phyloP scores from a whole-genome alignment of 2,329 filamentous ascomycete species.

The Thelonectria discophora region DNA sequence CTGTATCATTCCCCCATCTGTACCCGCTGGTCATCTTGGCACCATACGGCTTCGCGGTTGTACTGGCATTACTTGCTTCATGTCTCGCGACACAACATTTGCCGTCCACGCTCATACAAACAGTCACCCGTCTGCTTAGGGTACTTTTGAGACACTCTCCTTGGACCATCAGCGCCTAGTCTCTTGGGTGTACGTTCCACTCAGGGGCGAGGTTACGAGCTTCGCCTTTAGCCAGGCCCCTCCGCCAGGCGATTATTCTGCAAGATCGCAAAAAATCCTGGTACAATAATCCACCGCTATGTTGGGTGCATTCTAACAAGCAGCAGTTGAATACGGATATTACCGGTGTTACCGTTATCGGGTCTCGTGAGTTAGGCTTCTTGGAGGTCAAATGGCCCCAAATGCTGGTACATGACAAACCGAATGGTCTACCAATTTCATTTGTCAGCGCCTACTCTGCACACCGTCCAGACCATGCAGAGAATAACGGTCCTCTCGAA shows the following conservation, averaged over 20 bases:
- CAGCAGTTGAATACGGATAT: background rate
- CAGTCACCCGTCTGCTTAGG: no score
- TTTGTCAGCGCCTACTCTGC: background rate
- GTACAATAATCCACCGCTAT: background rate
- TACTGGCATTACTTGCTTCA: no score
- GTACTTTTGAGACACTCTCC: no score
- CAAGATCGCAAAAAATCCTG: background rate
- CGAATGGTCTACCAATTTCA: background rate
- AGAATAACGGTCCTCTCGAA: background rate
- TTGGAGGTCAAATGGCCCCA: background rate
- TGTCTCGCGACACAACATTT: no score
- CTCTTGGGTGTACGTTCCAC: background rate
- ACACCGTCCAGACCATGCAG: background rate
- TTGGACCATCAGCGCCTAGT: background rate
- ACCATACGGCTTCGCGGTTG: no score
- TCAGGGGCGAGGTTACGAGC: background rate
- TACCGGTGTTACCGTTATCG: background rate
- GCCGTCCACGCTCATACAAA: no score
- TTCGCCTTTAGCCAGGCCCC: background rate
- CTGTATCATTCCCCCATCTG: no score
- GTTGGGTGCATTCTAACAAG: background rate
- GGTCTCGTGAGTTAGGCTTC: background rate
- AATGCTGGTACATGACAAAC: background rate
- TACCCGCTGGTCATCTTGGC: no score
- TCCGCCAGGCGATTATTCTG: background rate